These are phyloP conservation scores for Hemisphaericaspora nanyangensis DNA, from an alignment of 805 yeast species.

Conservation along the genomic window DNA sequence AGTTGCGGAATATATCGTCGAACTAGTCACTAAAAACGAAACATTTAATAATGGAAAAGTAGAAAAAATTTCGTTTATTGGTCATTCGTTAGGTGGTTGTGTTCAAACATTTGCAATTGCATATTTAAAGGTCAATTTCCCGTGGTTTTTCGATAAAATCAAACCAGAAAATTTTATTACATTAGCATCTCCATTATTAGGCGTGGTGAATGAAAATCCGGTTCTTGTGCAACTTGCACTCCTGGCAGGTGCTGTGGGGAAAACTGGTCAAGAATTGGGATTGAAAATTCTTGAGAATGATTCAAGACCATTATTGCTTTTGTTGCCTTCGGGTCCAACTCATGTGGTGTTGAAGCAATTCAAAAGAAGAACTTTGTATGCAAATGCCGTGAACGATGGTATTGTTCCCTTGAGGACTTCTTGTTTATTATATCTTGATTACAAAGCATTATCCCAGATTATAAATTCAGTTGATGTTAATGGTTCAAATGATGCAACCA, in stretches of 20 bases:
- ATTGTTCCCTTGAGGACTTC: conserved; percentile 93
- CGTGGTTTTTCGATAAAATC: conserved; percentile 62
- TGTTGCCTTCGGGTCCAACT: conserved; percentile 75
- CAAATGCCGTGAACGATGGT: conserved; percentile 90
- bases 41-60: conserved; percentile 37
- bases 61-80: conserved; percentile 74
- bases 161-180: conserved; percentile 78
- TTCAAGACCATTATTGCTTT: conserved; percentile 62
- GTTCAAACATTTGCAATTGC: conserved; percentile 90
- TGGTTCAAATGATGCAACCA: not conserved
- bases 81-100: conserved; percentile 92
- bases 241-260: conserved; percentile 86
- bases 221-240: conserved; percentile 78
- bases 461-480: conserved; percentile 7
- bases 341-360: conserved; percentile 61
- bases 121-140: conserved; percentile 63
- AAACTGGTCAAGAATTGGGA: conserved; percentile 88
- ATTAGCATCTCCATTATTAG: conserved; percentile 85
- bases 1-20: conserved; percentile 69
- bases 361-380: conserved; percentile 73
- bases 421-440: conserved; percentile 79
- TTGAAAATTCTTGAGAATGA: conserved; percentile 45
- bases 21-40: conserved; percentile 44
- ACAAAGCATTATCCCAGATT: conserved; percentile 52
- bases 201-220: conserved; percentile 86